A percentile compares a stretch with the other conserved stretches of the same genome.
phyloP scores from a whole-genome alignment of 805 yeast genomes.

The Lachancea quebecensis region DNA sequence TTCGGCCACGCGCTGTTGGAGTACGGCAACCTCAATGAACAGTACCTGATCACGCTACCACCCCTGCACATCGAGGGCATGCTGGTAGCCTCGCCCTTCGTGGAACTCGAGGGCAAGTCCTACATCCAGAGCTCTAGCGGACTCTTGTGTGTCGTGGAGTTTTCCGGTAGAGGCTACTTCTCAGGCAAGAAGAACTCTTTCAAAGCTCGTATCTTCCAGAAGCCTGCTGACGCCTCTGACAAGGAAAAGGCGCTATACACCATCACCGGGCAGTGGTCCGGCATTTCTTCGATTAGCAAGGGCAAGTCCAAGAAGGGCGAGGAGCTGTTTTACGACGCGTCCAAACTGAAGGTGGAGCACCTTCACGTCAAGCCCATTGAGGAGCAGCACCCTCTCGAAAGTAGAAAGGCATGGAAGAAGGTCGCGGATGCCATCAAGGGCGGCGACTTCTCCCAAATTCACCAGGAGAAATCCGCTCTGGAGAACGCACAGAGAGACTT shows the following conservation, averaged over 20 bases:
- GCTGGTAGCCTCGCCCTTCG: conserved; percentile 84
- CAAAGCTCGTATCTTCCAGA: conserved; percentile 73
- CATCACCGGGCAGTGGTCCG: conserved; percentile 91
- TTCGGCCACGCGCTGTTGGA: conserved; percentile 81
- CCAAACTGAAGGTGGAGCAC: conserved; percentile 42
- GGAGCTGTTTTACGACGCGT: conserved; percentile 59
- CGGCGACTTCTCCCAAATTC: conserved; percentile 71
- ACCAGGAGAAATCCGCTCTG: conserved; percentile 64
- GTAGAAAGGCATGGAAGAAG: conserved; percentile 81
- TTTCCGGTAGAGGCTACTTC: conserved; percentile 89
- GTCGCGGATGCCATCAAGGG: conserved; percentile 81
- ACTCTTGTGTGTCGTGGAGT: conserved; percentile 64
- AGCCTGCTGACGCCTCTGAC: conserved; percentile 42
- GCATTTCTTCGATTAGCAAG: conserved; percentile 53
- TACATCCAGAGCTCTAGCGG: conserved; percentile 79
- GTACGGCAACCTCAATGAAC: conserved; percentile 54
- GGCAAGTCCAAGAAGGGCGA: conserved; percentile 43
- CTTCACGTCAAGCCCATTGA: conserved; percentile 74
- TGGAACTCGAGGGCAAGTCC: conserved; percentile 87
- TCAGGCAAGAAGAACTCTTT: conserved; percentile 90
- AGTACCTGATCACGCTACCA: conserved; percentile 80
- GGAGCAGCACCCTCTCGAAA: conserved; percentile 73
- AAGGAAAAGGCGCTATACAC: conserved; percentile 65
- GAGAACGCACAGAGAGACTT: conserved; percentile 82
- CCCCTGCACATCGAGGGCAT: conserved; percentile 93